phyloP scores from a whole-genome alignment of 345 rosid species.

The Arabidopsis suecica region DNA sequence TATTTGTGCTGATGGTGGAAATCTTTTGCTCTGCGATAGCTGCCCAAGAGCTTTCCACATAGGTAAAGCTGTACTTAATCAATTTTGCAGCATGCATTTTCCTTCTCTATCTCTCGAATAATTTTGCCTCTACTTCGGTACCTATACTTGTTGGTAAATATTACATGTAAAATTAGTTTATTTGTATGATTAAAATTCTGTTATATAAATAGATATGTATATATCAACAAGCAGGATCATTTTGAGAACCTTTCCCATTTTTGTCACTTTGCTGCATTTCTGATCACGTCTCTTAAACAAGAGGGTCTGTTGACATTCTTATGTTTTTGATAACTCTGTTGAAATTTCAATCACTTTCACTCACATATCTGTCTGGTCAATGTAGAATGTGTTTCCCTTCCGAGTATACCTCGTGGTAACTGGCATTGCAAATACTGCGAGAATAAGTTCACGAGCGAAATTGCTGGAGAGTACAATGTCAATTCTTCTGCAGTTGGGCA shows the following conservation, averaged over 20 bases:
- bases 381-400: slow-evolving; percentile 80
- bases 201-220: neutral
- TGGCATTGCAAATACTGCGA: slow-evolving; percentile 94
- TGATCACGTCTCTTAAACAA: slow-evolving; percentile 23
- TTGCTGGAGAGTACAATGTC: slow-evolving; percentile 60
- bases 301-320: slow-evolving; percentile 27
- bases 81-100: slow-evolving; percentile 27
- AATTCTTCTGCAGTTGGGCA: slow-evolving; percentile 89
- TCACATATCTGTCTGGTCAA: slow-evolving; percentile 37
- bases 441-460: slow-evolving; percentile 68
- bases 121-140: slow-evolving; percentile 13
- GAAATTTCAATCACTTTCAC: slow-evolving; percentile 3
- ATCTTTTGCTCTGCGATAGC: slow-evolving; percentile 91
- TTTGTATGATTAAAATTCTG: slow-evolving; percentile 23
- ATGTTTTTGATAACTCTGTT: slow-evolving; percentile 26
- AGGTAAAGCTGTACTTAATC: slow-evolving; percentile 54
- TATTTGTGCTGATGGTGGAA: slow-evolving; percentile 95
- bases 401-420: slow-evolving; percentile 74
- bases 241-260: slow-evolving; percentile 14
- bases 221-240: slow-evolving; percentile 23
- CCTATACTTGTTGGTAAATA: slow-evolving; percentile 30
- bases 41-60: slow-evolving; percentile 98
- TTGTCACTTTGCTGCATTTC: slow-evolving; percentile 19
- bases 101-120: slow-evolving; percentile 23
- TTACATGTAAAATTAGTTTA: slow-evolving; percentile 6